Conservation (phyloP, 1,284 basidiomycete genomes). For the Tranzscheliella williamsii region DNA sequence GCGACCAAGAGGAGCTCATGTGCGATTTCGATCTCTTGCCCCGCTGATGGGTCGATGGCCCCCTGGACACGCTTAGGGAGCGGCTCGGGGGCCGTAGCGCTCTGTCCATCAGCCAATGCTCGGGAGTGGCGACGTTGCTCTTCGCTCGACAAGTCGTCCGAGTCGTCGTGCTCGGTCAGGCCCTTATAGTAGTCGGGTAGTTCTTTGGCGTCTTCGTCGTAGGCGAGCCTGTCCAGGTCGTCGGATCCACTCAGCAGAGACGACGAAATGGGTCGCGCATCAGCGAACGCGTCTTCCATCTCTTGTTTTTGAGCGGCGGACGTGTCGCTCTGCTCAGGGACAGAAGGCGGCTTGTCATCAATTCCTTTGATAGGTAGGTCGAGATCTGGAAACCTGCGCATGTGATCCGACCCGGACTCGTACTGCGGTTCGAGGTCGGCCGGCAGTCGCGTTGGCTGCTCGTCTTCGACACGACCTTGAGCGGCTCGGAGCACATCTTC, state of each 20-base stretch:
- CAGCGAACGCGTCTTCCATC: conserved; percentile 1
- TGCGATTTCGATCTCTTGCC: conserved; percentile 39
- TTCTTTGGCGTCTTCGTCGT: conserved; percentile 43
- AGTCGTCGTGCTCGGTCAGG: neutral
- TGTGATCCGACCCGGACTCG: conserved; percentile 28
- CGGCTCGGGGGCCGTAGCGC: neutral
- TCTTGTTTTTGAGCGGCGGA: neutral
- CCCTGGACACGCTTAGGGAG: conserved; percentile 24
- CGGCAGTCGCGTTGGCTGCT: conserved; percentile 3
- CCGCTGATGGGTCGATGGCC: conserved; percentile 19
- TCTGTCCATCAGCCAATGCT: neutral
- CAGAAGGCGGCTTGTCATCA: conserved; percentile 6
- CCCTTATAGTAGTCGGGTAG: conserved; percentile 22
- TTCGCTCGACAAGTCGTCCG: conserved; percentile 5
- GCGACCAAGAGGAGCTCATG: conserved; percentile 51
- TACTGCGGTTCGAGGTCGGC: conserved; percentile 23
- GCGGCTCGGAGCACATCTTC: conserved; percentile 43
- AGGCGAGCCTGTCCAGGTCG: conserved; percentile 12
- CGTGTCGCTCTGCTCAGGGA: neutral
- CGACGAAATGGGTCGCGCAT: neutral
- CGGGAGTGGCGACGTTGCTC: neutral
- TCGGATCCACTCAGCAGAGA: neutral
- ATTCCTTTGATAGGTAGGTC: conserved; percentile 37
- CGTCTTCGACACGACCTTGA: conserved; percentile 19
- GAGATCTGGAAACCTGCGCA: conserved; percentile 24